phyloP scores from a whole-genome alignment of 139 green algal species.

The Picochlorum sp. region DNA sequence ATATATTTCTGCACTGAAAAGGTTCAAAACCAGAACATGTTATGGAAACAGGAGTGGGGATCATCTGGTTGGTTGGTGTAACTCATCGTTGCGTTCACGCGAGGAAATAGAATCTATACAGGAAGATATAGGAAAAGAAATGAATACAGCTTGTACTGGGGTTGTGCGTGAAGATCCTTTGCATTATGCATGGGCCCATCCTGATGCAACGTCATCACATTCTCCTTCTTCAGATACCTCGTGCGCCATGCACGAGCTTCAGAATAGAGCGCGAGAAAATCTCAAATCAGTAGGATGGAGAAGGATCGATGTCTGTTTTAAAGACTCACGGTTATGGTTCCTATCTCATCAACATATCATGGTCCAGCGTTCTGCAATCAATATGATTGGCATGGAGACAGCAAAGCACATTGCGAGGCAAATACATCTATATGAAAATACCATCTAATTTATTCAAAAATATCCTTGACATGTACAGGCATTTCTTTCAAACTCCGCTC shows the following conservation, averaged over 20 bases:
- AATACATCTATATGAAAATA: neutral
- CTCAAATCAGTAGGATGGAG: constrained; percentile 63
- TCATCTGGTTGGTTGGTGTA: constrained; percentile 77
- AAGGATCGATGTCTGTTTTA: constrained; percentile 65
- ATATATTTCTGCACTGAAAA: constrained; percentile 50
- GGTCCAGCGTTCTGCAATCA: constrained; percentile 57
- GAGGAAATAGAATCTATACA: constrained; percentile 16
- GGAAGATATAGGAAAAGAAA: constrained; percentile 29
- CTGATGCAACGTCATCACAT: neutral
- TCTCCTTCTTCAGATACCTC: neutral
- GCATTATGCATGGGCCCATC: constrained; percentile 14
- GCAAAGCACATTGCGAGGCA: constrained; percentile 29
- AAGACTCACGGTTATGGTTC: constrained; percentile 20
- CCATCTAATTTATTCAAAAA: constrained; percentile 13
- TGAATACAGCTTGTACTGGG: constrained; percentile 11
- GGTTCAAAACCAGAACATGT: constrained; percentile 54
- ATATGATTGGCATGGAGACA: constrained; percentile 50
- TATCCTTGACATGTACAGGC: constrained; percentile 27
- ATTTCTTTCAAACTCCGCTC: constrained; percentile 23
- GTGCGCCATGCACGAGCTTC: neutral
- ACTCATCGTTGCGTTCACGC: constrained; percentile 51
- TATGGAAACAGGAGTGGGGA: constrained; percentile 65
- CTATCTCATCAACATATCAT: constrained; percentile 43
- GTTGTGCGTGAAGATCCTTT: constrained; percentile 57
- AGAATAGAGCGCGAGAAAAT: constrained; percentile 37